Evolutionary conservation across 176 grass and related monocot species (phyloP).

Genomic region (Leersia perrieri): DNA sequence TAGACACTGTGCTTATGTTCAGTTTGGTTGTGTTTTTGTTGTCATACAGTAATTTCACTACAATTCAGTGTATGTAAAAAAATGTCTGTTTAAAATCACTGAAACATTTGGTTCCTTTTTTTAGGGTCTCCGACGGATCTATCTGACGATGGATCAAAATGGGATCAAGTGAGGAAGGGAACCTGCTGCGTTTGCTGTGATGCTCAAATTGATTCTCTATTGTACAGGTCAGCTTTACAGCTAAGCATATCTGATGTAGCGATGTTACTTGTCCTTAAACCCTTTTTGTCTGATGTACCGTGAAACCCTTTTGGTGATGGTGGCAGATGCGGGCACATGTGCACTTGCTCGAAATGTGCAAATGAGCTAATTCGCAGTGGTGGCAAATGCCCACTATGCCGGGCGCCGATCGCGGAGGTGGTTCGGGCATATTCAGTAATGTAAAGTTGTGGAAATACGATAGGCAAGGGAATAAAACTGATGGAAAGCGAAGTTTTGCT

Average conservation of each 20-base stretch:
- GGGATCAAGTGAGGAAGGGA: constrained; percentile 88
- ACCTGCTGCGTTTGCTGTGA: constrained; percentile 97
- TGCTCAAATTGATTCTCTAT: constrained; percentile 80
- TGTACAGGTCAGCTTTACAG: constrained; percentile 67
- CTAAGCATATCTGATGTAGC: background rate
- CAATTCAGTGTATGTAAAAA: background rate
- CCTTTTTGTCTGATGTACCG: background rate
- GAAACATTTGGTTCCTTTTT: background rate
- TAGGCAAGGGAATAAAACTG: constrained; percentile 40
- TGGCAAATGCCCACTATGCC: constrained; percentile 92
- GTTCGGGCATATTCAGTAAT: constrained; percentile 82
- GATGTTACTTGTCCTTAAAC: background rate
- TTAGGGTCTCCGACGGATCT: constrained; percentile 47
- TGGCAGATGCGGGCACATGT: constrained; percentile 96
- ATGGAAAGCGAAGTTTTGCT: constrained; percentile 51
- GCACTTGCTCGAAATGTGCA: constrained; percentile 96
- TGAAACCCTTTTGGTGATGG: background rate
- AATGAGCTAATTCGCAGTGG: constrained; percentile 79
- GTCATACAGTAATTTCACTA: background rate
- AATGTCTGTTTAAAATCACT: background rate
- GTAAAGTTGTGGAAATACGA: constrained; percentile 41
- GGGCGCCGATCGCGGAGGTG: constrained; percentile 87
- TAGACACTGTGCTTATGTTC: background rate
- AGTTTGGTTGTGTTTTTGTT: background rate
- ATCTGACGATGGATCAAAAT: constrained; percentile 78